phyloP scores from a whole-genome alignment of 306 rosid species.

The Cucumis cinereus region DNA sequence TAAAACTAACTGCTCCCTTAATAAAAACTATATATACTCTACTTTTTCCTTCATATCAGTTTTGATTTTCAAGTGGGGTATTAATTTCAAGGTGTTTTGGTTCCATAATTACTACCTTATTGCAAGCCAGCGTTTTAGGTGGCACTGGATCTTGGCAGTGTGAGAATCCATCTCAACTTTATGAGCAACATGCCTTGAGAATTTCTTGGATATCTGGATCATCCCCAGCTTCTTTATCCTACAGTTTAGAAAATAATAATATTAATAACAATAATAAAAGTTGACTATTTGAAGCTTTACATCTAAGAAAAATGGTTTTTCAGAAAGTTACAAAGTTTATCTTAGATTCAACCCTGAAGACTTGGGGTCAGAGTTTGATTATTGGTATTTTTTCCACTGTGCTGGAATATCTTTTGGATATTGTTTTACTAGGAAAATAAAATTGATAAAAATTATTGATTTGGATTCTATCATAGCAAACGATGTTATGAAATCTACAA shows the following conservation, averaged over 20 bases:
- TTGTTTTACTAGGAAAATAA: background rate
- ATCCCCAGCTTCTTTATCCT: slow-evolving; percentile 95
- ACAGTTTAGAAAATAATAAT: background rate
- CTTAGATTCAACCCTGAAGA: background rate
- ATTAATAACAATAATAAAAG: too few relatives aligned
- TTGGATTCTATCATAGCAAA: background rate
- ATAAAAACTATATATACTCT: background rate
- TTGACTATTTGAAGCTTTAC: background rate
- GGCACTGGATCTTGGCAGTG: background rate
- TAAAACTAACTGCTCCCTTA: background rate
- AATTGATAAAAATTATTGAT: background rate
- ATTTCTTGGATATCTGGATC: slow-evolving; percentile 79
- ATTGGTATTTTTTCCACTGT: background rate
- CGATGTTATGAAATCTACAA: too few relatives aligned
- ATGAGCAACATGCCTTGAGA: slow-evolving; percentile 49
- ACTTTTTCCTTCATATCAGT: background rate
- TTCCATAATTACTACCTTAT: background rate
- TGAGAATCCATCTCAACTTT: background rate
- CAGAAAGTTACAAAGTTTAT: background rate
- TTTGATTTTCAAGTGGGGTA: background rate
- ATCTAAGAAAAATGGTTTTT: background rate
- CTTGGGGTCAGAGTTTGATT: background rate
- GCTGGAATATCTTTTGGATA: background rate
- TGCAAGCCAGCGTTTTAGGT: background rate
- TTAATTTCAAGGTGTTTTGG: background rate